Conservation (phyloP, 2,329 filamentous ascomycete genomes). For the Cordyceps pruinosa region DNA sequence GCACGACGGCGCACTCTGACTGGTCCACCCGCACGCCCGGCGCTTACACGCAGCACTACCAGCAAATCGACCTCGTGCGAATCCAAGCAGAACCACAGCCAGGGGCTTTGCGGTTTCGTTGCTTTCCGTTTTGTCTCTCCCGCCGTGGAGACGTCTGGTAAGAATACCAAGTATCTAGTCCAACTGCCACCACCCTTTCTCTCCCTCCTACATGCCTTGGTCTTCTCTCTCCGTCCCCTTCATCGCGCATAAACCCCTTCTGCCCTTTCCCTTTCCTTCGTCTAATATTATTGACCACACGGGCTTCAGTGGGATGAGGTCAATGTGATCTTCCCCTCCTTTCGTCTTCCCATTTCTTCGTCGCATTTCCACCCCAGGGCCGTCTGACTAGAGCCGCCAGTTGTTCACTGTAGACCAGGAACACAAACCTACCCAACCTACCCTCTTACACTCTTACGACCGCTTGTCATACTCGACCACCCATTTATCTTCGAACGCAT, state of each 20-base stretch:
- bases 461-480: neutral
- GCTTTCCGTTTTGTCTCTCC: neutral
- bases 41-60: conserved; percentile 12
- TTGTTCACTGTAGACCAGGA: conserved; percentile 13
- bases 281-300: neutral
- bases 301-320: neutral
- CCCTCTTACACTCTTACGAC: conserved; percentile 4
- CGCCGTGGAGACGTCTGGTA: conserved; percentile 1
- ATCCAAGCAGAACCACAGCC: conserved; percentile 1
- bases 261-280: neutral
- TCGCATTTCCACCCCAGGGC: neutral
- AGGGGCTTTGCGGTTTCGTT: conserved; percentile 1
- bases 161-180: neutral
- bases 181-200: conserved; percentile 18
- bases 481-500: neutral
- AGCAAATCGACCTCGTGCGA: conserved; percentile 6
- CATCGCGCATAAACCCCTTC: neutral
- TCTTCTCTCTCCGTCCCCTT: neutral
- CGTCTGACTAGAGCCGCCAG: neutral
- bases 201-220: conserved; percentile 6
- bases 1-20: neutral
- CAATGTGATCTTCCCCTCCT: neutral
- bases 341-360: neutral
- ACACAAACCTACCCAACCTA: conserved; percentile 8
- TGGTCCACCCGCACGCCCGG: neutral